Base-by-base conservation (phyloP, 768 basidiomycete species). In the Boletus patriciae region DNA sequence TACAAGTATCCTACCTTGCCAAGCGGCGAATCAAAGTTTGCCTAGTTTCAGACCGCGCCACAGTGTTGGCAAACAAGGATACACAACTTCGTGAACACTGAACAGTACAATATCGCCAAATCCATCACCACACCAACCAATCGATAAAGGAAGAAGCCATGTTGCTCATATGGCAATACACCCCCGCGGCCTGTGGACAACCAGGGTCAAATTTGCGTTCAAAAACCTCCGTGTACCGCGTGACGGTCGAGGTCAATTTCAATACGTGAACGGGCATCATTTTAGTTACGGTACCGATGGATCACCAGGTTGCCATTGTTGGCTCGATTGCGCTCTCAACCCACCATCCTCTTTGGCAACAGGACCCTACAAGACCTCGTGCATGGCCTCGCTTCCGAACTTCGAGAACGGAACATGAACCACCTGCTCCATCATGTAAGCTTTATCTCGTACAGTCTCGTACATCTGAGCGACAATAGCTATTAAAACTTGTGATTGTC, bases 231-330 rank as follows among this genome's bases (percentile, higher is more conserved):
- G 62, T n/a, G 57, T 50, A 53, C 61, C 66, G 61, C 64, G 64
- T 66, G 66, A 57, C 47, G 43, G 52, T 63, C 64, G 51, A 66
- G 49, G 58, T 56, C 60, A 59, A 52, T 54, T 61, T 56, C 59
- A 58, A 57, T 66, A 55, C 64, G 52, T 64, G 65, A 48, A 54
- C 68, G 66, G 65, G 60, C 66, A 67, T 67, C 66, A 67, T 67
- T 69, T 46, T 46, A 62, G 13, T 67, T 69, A 67, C 66, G 66
- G 66, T 67, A 67, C 66, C 66, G 66, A 67, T 65, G 62, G 55
- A 64, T 68, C 66, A 59, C 21, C 59, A 40, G 42, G 29, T 66
- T 68, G 16, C 66, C 58, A 52, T 66, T 63, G 59, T 54, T 54
- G 63, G 58, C 19, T 40, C 50, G 46, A 48, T 38, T 56, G 52